Evolutionary conservation across 306 rosid genomes (phyloP), one percentile per base, ranked within the genome.

Genomic region (Cajanus cajan): DNA sequence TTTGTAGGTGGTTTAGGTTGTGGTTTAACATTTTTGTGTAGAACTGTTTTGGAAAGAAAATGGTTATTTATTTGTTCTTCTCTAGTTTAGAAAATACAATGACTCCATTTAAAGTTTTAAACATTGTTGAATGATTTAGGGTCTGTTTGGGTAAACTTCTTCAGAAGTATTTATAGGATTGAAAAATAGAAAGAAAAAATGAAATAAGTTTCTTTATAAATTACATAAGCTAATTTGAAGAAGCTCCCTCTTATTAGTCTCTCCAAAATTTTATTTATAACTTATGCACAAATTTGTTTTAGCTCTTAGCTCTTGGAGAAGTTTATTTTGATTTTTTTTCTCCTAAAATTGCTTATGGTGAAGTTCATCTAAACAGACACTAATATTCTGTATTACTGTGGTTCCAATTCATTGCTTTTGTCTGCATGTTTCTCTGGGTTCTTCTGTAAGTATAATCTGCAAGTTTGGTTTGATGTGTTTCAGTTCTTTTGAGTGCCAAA

Each of bases 401-500:
- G 31, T 85, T 57, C 31, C 34, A 13, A 12, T 58, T 80, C 50
- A 25, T 68, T 85, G 18, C 44, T 51, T 74, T 48, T 54, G 4
- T 69, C 10, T 71, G 34, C 41, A 13, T 69, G 15, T 59, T 77
- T 77, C 1, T 33, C 1, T 41, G 21, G 33, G 50, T 34, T 6
- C 15, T 0, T 73, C 47, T 13, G 21, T 77, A 1, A 51, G 11
- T 25, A 40, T 72, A 19, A 50, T 66, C 48, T 28, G 13, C 47
- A 31, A 14, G 3, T 71, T 83, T 54, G 63, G 34, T 55, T 73
- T 86, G 18, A 14, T 79, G 61, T 74, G 37, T 90, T 89, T 55
- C 83, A 94, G 98, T 85, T 91, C 98, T 36, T 89, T 89, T 37
- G 85, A 87, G 86, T 95, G 98, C 80, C 98, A 95, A 89, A 90